phyloP scores from a whole-genome alignment of 495 filamentous ascomycete genomes.

The Aspergillus sclerotioniger region DNA sequence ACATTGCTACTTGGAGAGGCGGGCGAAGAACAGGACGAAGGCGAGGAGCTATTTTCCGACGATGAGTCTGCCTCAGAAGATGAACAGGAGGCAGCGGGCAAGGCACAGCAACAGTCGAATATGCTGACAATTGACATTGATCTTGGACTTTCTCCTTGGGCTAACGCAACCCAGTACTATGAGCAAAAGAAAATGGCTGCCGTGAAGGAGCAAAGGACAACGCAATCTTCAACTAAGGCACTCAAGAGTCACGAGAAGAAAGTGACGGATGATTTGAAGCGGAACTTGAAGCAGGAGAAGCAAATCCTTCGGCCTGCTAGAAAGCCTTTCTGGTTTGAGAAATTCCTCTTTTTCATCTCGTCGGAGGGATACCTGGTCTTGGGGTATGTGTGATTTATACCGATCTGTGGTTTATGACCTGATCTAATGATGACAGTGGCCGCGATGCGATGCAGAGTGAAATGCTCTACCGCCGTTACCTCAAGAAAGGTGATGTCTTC shows the following conservation, averaged over 20 bases:
- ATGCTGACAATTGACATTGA: constrained; percentile 76
- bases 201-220: constrained; percentile 81
- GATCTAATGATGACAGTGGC: constrained; percentile 48
- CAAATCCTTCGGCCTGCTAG: constrained; percentile 78
- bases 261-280: constrained; percentile 78
- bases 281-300: constrained; percentile 88
- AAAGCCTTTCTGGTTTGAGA: constrained; percentile 90
- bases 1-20: constrained; percentile 76
- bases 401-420: not conserved
- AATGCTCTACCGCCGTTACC: constrained; percentile 77
- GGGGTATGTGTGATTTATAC: constrained; percentile 36
- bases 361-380: constrained; percentile 94
- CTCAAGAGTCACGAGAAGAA: constrained; percentile 88
- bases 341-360: constrained; percentile 91
- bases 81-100: constrained; percentile 31
- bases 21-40: constrained; percentile 53
- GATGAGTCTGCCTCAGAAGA: constrained; percentile 66
- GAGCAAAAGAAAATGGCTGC: constrained; percentile 80
- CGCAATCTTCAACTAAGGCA: constrained; percentile 77
- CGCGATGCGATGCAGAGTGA: constrained; percentile 90
- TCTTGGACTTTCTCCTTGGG: constrained; percentile 75
- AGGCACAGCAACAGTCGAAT: constrained; percentile 29
- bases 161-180: constrained; percentile 89
- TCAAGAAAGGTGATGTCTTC: constrained; percentile 87
- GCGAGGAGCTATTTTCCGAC: constrained; percentile 52